Evolutionary conservation across 305 asterid species (phyloP).

Genomic region (Fraxinus ornus): DNA sequence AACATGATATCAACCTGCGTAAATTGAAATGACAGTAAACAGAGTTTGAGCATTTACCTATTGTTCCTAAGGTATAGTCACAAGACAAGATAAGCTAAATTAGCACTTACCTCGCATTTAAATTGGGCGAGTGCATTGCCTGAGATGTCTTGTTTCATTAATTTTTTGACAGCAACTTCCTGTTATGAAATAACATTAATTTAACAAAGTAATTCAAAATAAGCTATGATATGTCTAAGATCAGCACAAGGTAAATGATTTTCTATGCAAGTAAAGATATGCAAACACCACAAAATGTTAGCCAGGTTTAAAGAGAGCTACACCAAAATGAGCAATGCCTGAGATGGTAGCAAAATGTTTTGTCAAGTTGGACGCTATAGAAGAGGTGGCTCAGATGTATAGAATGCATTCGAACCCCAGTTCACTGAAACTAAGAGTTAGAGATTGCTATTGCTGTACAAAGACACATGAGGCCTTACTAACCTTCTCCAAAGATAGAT

Average conservation of each 20-base stretch:
- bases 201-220: background rate
- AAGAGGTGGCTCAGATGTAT: background rate
- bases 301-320: background rate
- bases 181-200: slow-evolving; percentile 32
- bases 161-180: slow-evolving; percentile 98
- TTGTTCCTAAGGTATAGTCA: slow-evolving; percentile 3
- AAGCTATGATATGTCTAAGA: background rate
- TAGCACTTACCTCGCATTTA: slow-evolving; percentile 69
- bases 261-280: background rate
- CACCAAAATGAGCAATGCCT: background rate
- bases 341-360: slow-evolving; percentile 2
- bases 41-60: background rate
- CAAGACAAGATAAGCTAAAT: background rate
- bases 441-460: background rate
- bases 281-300: background rate
- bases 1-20: slow-evolving; percentile 82
- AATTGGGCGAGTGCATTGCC: slow-evolving; percentile 87
- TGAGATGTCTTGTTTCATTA: slow-evolving; percentile 95
- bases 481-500: background rate
- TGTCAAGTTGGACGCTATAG: background rate
- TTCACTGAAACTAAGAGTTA: background rate
- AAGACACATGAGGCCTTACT: background rate
- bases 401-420: background rate
- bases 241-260: background rate
- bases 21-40: background rate